Evolutionary conservation across 148 eudicot species (phyloP), one percentile per base, ranked within the genome.

Genomic region (Rhododendron kiyosumense): DNA sequence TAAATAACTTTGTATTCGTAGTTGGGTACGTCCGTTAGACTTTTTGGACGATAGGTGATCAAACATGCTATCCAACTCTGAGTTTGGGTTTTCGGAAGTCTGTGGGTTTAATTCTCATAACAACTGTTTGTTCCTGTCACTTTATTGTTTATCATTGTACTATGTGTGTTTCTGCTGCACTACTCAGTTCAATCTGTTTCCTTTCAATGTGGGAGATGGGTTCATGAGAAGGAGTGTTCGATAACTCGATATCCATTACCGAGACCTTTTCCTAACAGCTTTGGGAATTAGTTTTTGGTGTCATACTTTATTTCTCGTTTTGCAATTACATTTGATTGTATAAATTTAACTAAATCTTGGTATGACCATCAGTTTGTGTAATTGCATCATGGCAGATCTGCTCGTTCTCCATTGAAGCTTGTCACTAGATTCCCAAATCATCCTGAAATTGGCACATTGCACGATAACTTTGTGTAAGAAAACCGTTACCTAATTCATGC

Each of bases 391-490:
- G 38, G 52, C 96, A 96, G 99, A 90, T 93, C 94, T 75, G 93
- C 89, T 51, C 94, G 86, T 22, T 91, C 92, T 59, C 99, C 99
- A 18, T 85, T 96, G 93, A 86, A 92, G 87, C 95, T 96, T 74
- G 86, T 92, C 38, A 91, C 75, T 84, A 86, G 92, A 89, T 96
- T 90, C 84, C 92, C 92, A 9, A 88, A 93, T 87, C 93, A 94
- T 89, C 98, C 98, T 74, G 94, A 92, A 82, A 94, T 96, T 85
- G 93, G 90, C 75, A 96, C 98, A 59, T 87, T 96, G 90, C 99
- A 96, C 87, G 99, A 96, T 54, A 95, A 94, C 81, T 96, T 96
- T 85, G 93, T 91, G 99, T 96, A 92, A 93, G 99, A 26, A 84
- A 84, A 87, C 71, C 51, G 83, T 83, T 86, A 34, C 85, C 61